Evolutionary conservation across 352 stramenopile species (phyloP), one percentile per base, ranked within the genome.

Genomic region (Globisporangium solare): DNA sequence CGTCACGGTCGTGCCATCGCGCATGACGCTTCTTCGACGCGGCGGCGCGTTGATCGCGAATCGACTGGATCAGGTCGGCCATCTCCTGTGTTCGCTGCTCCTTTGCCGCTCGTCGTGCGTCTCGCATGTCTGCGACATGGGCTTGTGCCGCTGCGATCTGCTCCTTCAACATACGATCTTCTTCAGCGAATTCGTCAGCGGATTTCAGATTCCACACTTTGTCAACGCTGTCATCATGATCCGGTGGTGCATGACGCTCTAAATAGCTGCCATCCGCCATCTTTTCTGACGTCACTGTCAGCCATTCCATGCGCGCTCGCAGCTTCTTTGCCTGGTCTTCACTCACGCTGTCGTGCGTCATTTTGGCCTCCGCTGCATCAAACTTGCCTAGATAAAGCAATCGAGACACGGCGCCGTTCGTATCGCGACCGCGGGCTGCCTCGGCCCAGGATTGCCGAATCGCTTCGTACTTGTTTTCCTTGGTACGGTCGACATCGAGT

Each of bases 381-480:
- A 50, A 6, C 52, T 83, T 73, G 3, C 73, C 66, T 3, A 86
- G 54, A 35, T 72, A 85, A 21, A 87, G 20, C 18, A 87, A 41
- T 24, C 79, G 54, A 2, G 81, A 89, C 13, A 77, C 68, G 5
- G 60, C 60, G 24, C 74, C 79, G 50, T 85, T 81, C 6, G 75
- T 83, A 35, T 76, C 73, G 20, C 81, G 76, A 52, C 78, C 71
- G 45, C 76, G 73, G 0, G 76, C 60, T n/a, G 70, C 67, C 51
- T 89, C 76, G 1, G 61, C 66, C 77, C 82, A 89, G 0, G 56
- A 64, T 7, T 61, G 66, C 48, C 68, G 74, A 61, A 87, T 79
- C 22, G 65, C 68, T 40, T 88, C 76, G 14, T 72, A 78, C 2
- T 70, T 67, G 13, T 73, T 64, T 45, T 89, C 79, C 60, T 78